phyloP scores from a whole-genome alignment of 2,329 filamentous ascomycete genomes.

The Trichoderma semiorbis region DNA sequence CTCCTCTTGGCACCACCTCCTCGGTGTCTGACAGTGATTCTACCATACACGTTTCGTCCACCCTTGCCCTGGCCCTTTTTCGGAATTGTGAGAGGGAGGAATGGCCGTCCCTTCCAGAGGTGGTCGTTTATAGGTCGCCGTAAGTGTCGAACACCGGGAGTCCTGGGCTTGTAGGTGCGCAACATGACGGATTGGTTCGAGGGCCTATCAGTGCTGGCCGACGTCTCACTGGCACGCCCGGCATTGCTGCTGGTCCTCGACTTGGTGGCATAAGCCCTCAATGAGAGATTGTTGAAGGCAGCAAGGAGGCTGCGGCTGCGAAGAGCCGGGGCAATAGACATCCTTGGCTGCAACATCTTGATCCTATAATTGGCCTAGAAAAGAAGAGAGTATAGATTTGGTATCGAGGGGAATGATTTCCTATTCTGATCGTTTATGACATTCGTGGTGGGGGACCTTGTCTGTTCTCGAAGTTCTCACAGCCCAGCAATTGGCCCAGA shows the following conservation, averaged over 20 bases:
- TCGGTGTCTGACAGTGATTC: slow-evolving; percentile 83
- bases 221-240: slow-evolving; percentile 22
- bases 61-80: slow-evolving; percentile 93
- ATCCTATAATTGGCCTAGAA: background rate
- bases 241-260: slow-evolving; percentile 22
- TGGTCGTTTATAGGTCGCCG: slow-evolving; percentile 93
- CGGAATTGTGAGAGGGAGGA: slow-evolving; percentile 77
- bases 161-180: slow-evolving; percentile 88
- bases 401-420: background rate
- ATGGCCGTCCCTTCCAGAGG: slow-evolving; percentile 88
- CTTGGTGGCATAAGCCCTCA: slow-evolving; percentile 33
- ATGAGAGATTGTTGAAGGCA: slow-evolving; percentile 25
- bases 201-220: slow-evolving; percentile 24
- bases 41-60: slow-evolving; percentile 83
- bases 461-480: background rate
- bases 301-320: slow-evolving; percentile 29
- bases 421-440: background rate
- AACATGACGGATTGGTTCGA: slow-evolving; percentile 47
- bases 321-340: slow-evolving; percentile 30
- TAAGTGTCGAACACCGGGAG: slow-evolving; percentile 87
- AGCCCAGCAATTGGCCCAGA: slow-evolving; percentile 13
- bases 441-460: slow-evolving; percentile 6
- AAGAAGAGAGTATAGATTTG: background rate
- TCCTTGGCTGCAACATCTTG: slow-evolving; percentile 32
- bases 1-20: slow-evolving; percentile 90